Evolutionary conservation across 805 yeast genomes (phyloP), one percentile per base, ranked within the genome.

Genomic region (Priceomyces melissophilus): DNA sequence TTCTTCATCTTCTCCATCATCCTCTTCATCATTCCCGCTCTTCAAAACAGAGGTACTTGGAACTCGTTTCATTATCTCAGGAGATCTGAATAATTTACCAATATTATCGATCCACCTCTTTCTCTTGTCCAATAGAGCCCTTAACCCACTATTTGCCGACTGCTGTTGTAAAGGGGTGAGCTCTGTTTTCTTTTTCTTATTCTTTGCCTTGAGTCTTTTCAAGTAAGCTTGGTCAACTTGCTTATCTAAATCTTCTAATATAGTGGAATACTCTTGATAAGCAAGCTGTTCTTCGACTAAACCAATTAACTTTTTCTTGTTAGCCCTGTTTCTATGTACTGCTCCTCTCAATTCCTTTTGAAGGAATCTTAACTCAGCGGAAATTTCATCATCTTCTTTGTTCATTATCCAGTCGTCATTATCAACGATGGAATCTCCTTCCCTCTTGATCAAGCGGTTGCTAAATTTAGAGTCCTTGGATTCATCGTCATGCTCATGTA

Each of bases 191-290:
- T 80, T 80, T 50, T 78, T 71, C 57, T 78, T 79, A 54, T 76
- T 84, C 42, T 88, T 82, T 6, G 81, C 87, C 52, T 89, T 80
- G 41, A 85, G 75, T 44, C 97, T 72, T 60, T 89, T 85, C 47
- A 85, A 67, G 58, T 90, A 93, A 14, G 95, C 90, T 60, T 87
- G 97, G 58, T 93, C 99, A 29, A 93, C 90, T 63, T 93, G 99
- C 60, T 91, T 93, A 60, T 93, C 97, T 50, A 93, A 71, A 57
- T 93, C 98, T 42, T 93, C 98, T 44, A 89, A 63, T 39, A 93
- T 90, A 10, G 91, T 84, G 43, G 82, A 72, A 60, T 87, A 93
- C 60, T 93, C 99, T 59, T 91, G 96, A 81, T 90, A 93, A 20
- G 97, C 96, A 53, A 93, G 72, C 52, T 87, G 95, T 48, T 86